Conservation (phyloP, 345 rosid genomes). For the Odontarrhena argentea region DNA sequence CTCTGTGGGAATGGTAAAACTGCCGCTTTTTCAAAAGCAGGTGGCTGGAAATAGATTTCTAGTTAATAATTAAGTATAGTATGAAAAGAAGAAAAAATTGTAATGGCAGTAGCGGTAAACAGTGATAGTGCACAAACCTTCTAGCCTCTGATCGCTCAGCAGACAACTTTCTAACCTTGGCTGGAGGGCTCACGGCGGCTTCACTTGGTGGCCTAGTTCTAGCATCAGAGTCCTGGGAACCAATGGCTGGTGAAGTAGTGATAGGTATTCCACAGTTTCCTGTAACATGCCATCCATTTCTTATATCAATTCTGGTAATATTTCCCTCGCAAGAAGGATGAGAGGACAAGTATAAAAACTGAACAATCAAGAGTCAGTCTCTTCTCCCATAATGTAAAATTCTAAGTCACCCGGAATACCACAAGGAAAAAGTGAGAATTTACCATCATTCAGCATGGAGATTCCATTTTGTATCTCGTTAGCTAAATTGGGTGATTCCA, state of each 20-base stretch:
- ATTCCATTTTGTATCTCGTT: constrained; percentile 43
- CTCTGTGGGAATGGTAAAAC: constrained; percentile 94
- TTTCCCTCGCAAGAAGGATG: not conserved
- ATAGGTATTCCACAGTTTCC: constrained; percentile 53
- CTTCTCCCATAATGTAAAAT: not conserved
- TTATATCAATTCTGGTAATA: constrained; percentile 45
- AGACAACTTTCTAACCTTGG: constrained; percentile 63
- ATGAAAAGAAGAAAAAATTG: not conserved
- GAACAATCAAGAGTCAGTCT: constrained; percentile 17
- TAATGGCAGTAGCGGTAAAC: not conserved
- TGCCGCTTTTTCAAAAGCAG: constrained; percentile 72
- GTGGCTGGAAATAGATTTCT: constrained; percentile 53
- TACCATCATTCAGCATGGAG: constrained; percentile 57
- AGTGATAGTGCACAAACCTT: constrained; percentile 50
- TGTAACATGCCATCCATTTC: constrained; percentile 49
- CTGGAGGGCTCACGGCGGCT: constrained; percentile 50
- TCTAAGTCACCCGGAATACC: constrained; percentile 2
- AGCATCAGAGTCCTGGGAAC: constrained; percentile 60
- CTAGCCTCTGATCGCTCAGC: constrained; percentile 76
- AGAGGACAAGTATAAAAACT: constrained; percentile 21
- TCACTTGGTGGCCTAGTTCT: constrained; percentile 55
- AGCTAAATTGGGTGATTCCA: constrained; percentile 58
- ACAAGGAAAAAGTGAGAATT: constrained; percentile 18
- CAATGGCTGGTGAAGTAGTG: constrained; percentile 56
- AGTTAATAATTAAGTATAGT: constrained; percentile 16